Evolutionary conservation across 202 grass and related monocot genomes (phyloP).

Genomic region (Elaeis oleifera): DNA sequence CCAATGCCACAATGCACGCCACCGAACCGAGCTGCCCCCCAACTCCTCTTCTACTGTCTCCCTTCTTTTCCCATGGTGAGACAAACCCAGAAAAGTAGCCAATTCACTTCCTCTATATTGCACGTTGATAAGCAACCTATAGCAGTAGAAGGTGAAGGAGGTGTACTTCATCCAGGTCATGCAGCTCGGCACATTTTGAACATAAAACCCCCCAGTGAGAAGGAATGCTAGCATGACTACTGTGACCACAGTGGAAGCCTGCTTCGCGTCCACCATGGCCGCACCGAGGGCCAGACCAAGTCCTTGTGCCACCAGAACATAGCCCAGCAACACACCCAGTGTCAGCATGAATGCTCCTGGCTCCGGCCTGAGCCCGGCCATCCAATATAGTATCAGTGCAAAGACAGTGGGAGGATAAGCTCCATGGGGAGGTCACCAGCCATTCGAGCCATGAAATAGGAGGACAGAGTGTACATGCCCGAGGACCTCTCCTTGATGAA

Average conservation of each 20-base stretch:
- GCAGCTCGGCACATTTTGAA: slow-evolving; percentile 60
- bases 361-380: slow-evolving; percentile 65
- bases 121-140: slow-evolving; percentile 61
- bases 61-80: slow-evolving; percentile 17
- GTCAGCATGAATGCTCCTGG: slow-evolving; percentile 59
- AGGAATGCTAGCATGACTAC: slow-evolving; percentile 84
- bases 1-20: slow-evolving; percentile 35
- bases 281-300: slow-evolving; percentile 72
- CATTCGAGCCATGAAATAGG: slow-evolving; percentile 82
- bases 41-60: not conserved
- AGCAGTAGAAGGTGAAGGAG: slow-evolving; percentile 94
- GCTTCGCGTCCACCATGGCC: slow-evolving; percentile 80
- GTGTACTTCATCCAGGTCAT: slow-evolving; percentile 86
- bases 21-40: slow-evolving; percentile 18
- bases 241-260: slow-evolving; percentile 66
- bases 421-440: slow-evolving; percentile 91
- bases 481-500: slow-evolving; percentile 59
- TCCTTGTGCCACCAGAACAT: slow-evolving; percentile 77
- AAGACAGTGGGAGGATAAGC: slow-evolving; percentile 62
- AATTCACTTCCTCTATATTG: slow-evolving; percentile 50
- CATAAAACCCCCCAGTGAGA: slow-evolving; percentile 87
- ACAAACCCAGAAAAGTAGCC: not conserved
- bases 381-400: slow-evolving; percentile 73
- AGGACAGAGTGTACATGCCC: slow-evolving; percentile 81
- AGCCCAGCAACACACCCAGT: slow-evolving; percentile 40